These are phyloP conservation scores for Pichia sp. DNA, from an alignment of 1,139 yeast genomes.

Conservation along the genomic window DNA sequence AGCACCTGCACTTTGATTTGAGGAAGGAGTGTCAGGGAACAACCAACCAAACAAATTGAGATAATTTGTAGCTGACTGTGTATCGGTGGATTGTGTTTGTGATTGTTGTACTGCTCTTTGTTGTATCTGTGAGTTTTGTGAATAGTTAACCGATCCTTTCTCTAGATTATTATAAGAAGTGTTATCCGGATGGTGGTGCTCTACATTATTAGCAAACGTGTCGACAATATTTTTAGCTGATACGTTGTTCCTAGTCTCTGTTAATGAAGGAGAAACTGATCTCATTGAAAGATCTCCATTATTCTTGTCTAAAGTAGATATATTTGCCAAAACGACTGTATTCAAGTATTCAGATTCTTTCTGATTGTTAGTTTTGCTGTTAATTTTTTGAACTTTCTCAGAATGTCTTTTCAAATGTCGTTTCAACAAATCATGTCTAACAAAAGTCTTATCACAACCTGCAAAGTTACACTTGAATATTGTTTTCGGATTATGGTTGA, in stretches of 20 bases:
- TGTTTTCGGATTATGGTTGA: slow-evolving; percentile 30
- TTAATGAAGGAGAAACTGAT: too few relatives aligned
- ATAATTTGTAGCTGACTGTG: background rate
- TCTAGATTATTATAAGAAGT: too few relatives aligned
- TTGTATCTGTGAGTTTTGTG: too few relatives aligned
- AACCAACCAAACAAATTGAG: slow-evolving; percentile 25
- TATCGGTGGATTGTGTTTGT: background rate
- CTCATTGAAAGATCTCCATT: too few relatives aligned
- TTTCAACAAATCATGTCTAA: slow-evolving; percentile 44
- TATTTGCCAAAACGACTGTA: slow-evolving; percentile 9
- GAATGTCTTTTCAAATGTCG: slow-evolving; percentile 48
- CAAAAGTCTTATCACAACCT: slow-evolving; percentile 51
- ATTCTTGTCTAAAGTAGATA: background rate
- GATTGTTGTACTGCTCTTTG: background rate
- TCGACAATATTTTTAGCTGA: background rate
- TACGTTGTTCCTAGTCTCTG: too few relatives aligned
- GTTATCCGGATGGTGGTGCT: too few relatives aligned
- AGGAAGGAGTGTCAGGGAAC: slow-evolving; percentile 18
- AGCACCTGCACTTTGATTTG: slow-evolving; percentile 2
- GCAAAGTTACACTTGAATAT: slow-evolving; percentile 42
- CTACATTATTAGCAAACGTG: background rate
- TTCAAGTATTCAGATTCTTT: slow-evolving; percentile 9
- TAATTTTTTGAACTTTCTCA: slow-evolving; percentile 14
- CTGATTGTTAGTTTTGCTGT: background rate
- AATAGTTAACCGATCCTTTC: too few relatives aligned